Evolutionary conservation across 345 rosid species (phyloP), one percentile per base, ranked within the genome.

Genomic region (Xanthoceras sorbifolium): DNA sequence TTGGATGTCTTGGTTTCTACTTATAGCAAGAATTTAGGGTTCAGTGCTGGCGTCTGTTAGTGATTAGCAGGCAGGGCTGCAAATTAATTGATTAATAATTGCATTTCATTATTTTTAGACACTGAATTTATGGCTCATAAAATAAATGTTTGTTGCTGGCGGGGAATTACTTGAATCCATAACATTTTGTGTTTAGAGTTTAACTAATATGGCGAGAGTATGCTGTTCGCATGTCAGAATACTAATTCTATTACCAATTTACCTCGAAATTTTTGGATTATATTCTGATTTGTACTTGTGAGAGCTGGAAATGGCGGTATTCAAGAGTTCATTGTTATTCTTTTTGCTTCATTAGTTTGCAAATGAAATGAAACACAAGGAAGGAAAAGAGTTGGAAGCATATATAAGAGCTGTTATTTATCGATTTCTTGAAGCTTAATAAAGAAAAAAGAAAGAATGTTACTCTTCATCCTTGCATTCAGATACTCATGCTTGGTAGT

Each of bases 1-100:
- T 32, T 42, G 26, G 46, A 15, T 14, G 57, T 9, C 0, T 42
- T 32, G 10, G 25, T 14, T 80, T 63, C 22, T 25, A 9, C 34
- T 73, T 59, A 25, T 34, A 14, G 46, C 25, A 3, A n/a, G 68
- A 25, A 46, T 48, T 60, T 76, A 79, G 75, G 76, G 68, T 71
- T 79, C 72, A 11, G 32, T 40, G 42, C 18, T 42, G 60, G 50
- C 42, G n/a, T 8, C 46, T 46, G 64, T 32, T 23, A 69, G 52
- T 48, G 59, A 14, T 75, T 65, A 11, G 42, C 25, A 12, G 6
- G 64, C 28, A 23, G 59, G 20, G 44, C 57, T 7, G 32, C 36
- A 60, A 42, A n/a, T 48, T 36, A 54, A 50, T 23, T 36, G 29
- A 52, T 20, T 20, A 57, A 48, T 50, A 9, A 6, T 64, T 1